Evolutionary conservation across 2,329 filamentous ascomycete species (phyloP), one percentile per base, ranked within the genome.

Genomic region (Pseudogymnoascus sp.): DNA sequence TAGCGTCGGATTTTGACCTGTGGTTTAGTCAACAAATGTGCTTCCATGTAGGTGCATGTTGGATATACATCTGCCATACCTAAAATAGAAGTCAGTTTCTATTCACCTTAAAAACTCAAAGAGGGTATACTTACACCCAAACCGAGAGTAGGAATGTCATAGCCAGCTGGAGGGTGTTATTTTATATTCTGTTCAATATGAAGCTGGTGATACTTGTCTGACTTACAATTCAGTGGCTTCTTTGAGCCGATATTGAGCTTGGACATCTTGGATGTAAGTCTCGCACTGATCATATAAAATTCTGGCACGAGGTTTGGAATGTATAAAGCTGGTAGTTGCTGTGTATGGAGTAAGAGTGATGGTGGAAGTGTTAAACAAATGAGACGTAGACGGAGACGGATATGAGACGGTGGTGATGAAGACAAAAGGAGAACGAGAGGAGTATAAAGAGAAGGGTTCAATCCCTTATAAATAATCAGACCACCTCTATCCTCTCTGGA

Each of bases 111-210:
- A 33, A 33, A 33, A 10, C 2, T 35, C n/a, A 33, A n/a, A 35
- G 3, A 19, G 28, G 42, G 26, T 38, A 11, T 10, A 73, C 79
- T 72, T 72, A 84, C 80, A 17, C 83, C 84, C 71, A 81, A 87
- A 33, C 84, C 85, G 1, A 87, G 74, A 7, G 80, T 68, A 8
- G 85, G 85, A 44, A 87, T 87, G 17, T 85, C 80, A 72, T 85
- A 80, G 42, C 85, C 84, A 15, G 84, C 50, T 57, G 23, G 21
- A n/a, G 19, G 10, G 28, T 17, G 28, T 57, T 57, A 57, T 57
- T 35, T 33, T 21, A n/a, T 35, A 28, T 33, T 57, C 50, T 6
- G n/a, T 57, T 33, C 4, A 4, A 35, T 35, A 17, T 15, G 28
- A 21, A 19, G 28, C 28, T 57, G 26, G 11, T 33, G 10, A 8